Evolutionary conservation across 2,329 filamentous ascomycete species (phyloP).

Genomic region (Nothomitra cinnamomea): DNA sequence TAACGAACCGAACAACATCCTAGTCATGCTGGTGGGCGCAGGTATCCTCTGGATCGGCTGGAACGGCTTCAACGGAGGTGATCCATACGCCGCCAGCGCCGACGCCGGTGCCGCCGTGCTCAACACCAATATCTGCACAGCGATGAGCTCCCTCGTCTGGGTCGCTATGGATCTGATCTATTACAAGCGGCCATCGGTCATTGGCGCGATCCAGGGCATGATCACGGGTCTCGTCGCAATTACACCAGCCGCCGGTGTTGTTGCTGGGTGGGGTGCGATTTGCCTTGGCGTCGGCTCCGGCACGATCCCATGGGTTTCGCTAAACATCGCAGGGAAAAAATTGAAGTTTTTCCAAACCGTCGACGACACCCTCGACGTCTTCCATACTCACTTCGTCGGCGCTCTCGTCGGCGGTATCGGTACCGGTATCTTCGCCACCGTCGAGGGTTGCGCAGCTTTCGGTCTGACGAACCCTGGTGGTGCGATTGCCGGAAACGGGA

Average conservation of each 20-base stretch:
- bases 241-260: conserved; percentile 32
- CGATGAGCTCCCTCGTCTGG: conserved; percentile 31
- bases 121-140: conserved; percentile 33
- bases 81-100: conserved; percentile 32
- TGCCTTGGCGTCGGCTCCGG: conserved; percentile 29
- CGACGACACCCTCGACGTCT: conserved; percentile 35
- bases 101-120: conserved; percentile 34
- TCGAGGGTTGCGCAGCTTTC: conserved; percentile 29
- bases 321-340: conserved; percentile 30
- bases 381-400: conserved; percentile 32
- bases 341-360: conserved; percentile 36
- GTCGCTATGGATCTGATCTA: conserved; percentile 28
- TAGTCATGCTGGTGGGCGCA: conserved; percentile 28
- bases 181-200: conserved; percentile 32
- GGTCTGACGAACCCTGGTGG: conserved; percentile 28
- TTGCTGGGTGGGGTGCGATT: conserved; percentile 34
- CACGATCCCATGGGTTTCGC: conserved; percentile 29
- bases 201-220: conserved; percentile 34
- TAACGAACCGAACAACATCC: conserved; percentile 30
- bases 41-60: conserved; percentile 35
- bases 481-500: conserved; percentile 33
- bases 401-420: conserved; percentile 29
- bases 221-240: conserved; percentile 36
- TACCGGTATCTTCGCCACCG: conserved; percentile 29
- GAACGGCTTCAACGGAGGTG: conserved; percentile 37